Percentiles rank a stretch among this genome's conserved stretches.
Evolutionary conservation across 1,284 basidiomycete genomes (phyloP).

Genomic region (Tylopilus orsonianus): DNA sequence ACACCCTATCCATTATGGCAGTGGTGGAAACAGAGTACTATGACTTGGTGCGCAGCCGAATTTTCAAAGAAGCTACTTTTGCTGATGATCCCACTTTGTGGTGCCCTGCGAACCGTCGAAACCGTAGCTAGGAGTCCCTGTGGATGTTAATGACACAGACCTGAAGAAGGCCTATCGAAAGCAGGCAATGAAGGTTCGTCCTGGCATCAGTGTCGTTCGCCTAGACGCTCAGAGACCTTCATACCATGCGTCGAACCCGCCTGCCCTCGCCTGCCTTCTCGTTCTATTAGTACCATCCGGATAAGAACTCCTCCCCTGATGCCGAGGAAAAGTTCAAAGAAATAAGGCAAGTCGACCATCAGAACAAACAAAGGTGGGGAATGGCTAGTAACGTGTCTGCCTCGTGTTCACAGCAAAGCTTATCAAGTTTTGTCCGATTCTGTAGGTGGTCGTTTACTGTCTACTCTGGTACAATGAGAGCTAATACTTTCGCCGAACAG

Average conservation of each 20-base stretch:
- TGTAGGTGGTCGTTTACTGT: conserved; percentile 44
- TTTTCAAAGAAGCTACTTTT: neutral
- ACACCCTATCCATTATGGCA: conserved; percentile 40
- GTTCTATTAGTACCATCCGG: conserved; percentile 78
- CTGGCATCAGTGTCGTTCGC: neutral
- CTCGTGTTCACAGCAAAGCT: conserved; percentile 65
- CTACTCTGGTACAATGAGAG: conserved; percentile 4
- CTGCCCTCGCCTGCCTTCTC: neutral
- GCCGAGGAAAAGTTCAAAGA: conserved; percentile 95
- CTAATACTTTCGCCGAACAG: conserved; percentile 40
- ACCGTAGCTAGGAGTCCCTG: conserved; percentile 45
- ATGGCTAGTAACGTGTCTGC: conserved; percentile 27
- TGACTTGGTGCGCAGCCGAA: conserved; percentile 48
- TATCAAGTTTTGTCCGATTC: conserved; percentile 87
- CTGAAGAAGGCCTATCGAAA: conserved; percentile 97
- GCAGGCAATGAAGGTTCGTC: conserved; percentile 85
- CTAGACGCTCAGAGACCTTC: neutral
- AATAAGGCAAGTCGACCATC: conserved; percentile 61
- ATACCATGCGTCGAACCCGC: neutral
- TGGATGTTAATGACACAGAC: conserved; percentile 64
- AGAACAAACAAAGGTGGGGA: conserved; percentile 12
- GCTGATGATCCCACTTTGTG: conserved; percentile 4
- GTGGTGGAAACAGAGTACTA: conserved; percentile 69
- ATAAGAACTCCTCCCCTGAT: conserved; percentile 87
- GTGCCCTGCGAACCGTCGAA: neutral